phyloP scores from a whole-genome alignment of 1,139 yeast species.

The Geotrichum klebahnii region DNA sequence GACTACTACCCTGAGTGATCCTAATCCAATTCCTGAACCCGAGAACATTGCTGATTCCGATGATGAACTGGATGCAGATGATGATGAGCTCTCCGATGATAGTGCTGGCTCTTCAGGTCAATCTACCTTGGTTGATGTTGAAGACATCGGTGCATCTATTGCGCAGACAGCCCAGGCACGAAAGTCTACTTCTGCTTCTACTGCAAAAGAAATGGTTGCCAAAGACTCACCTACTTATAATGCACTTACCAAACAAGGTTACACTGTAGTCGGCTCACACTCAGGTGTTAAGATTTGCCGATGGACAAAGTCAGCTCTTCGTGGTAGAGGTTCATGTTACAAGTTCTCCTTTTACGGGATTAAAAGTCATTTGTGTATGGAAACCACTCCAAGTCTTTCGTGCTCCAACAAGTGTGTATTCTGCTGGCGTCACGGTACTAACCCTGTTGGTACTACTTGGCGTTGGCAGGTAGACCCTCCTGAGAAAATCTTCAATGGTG shows the following conservation, averaged over 20 bases:
- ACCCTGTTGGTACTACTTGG: constrained; percentile 95
- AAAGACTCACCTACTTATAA: constrained; percentile 84
- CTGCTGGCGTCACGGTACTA: constrained; percentile 97
- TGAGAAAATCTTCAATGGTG: constrained; percentile 76
- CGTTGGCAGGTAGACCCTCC: constrained; percentile 94
- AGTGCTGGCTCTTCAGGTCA: no score
- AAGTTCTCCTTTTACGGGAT: constrained; percentile 90
- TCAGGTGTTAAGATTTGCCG: constrained; percentile 94
- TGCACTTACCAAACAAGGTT: constrained; percentile 87
- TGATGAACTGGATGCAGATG: constrained; percentile 43
- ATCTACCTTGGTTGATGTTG: constrained; percentile 64
- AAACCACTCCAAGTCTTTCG: constrained; percentile 87
- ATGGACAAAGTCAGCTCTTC: constrained; percentile 91
- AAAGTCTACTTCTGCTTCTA: constrained; percentile 31
- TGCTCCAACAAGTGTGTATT: constrained; percentile 94
- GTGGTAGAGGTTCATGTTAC: constrained; percentile 94
- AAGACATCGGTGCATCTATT: constrained; percentile 61
- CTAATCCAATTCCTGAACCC: constrained; percentile 47
- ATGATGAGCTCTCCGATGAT: no score
- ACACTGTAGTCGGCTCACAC: constrained; percentile 88
- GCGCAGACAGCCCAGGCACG: constrained; percentile 21
- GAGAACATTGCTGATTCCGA: constrained; percentile 48
- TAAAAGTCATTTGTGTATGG: constrained; percentile 89
- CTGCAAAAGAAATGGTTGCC: constrained; percentile 81
- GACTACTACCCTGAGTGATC: constrained; percentile 56